Base-by-base conservation (phyloP, 257 asterid genomes). In the Petrea volubilis region DNA sequence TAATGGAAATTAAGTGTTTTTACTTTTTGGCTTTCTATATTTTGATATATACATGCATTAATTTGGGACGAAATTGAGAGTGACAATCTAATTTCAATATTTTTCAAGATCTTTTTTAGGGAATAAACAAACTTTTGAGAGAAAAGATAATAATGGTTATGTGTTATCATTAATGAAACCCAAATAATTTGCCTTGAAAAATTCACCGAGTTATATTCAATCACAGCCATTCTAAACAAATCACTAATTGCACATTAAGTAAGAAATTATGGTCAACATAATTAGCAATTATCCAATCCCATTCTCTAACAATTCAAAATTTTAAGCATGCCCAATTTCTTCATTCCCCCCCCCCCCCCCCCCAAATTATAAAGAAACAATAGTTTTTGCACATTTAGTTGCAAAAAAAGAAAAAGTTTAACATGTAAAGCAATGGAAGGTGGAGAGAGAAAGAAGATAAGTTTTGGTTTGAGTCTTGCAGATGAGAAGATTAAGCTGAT, bases 401-500 rank as follows among this genome's bases (percentile, higher is more conserved):
- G n/a, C n/a, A n/a, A n/a, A n/a, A 20, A 23, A 20, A 36, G 36
- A 0, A 17, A 36, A 41, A n/a, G 50, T n/a, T n/a, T n/a, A n/a
- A n/a, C n/a, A 9, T 49, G 60, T 14, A 20, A 11, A 53, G 58
- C 49, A 44, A 69, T 74, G 83, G 77, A 78, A 62, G 25, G 38
- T 34, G 21, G 14, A 72, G 78, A 74, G 67, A 73, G 44, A 31
- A 81, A 76, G 56, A 82, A 47, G 57, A 50, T 65, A 7, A 83
- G 84, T 36, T 77, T 84, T 40, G 76, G 81, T 20, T 68, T 78
- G 60, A 76, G 78, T 41, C 68, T 71, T 63, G 75, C 64, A 27
- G 81, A 71, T 14, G 84, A 80, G 40, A 82, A 83, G 65, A 85
- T 90, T 51, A 72, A 79, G 78, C 81, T 90, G 33, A 87, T 87